Base-by-base conservation (phyloP, 768 basidiomycete genomes). In the Russula abietina region DNA sequence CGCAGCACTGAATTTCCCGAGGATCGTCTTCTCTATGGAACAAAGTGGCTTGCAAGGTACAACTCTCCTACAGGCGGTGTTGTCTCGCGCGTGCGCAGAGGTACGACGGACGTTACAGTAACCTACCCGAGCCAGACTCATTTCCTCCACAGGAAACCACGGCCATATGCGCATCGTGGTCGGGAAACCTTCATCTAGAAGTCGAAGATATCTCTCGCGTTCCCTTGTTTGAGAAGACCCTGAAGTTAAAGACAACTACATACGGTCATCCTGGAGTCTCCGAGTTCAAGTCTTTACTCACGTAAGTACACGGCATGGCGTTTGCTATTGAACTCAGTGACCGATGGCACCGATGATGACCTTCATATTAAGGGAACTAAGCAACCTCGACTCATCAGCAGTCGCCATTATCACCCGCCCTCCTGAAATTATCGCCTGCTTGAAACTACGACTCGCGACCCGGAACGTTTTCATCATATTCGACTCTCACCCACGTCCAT, bases 371-470 rank as follows among this genome's bases (percentile, higher is more conserved):
- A 79, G 72, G 57, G 66, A 62, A 24, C 68, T 70, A 71, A 24
- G 59, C 38, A 12, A 61, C 59, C 2, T 68, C 59, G 50, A 68
- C 24, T 33, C 71, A 62, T 69, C 76, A 55, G 61, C 77, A 50
- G 80, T 79, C 57, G 75, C 74, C 39, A 76, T 87, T 55, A 82
- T 89, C 63, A 89, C 87, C 0, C 84, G 86, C 24, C 85, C 87
- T 39, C 87, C 88, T 0, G 88, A 88, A 69, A 87, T 88, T 57
- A 71, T 88, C 14, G 77, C 80, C 19, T 81, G 84, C 68, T 69
- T 85, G 63, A 76, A 74, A 62, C 67, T 77, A 43, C 57, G 65
- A 38, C 67, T 56, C 19, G 39, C 57, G 7, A 36, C 54, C 2
- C 43, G 57, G n/a, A 70, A 73, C 26, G 70, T 83, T 17, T 87